Evolutionary conservation across 2,329 filamentous ascomycete species (phyloP), one percentile per base, ranked within the genome.

Genomic region (Talaromyces albobiverticillius): DNA sequence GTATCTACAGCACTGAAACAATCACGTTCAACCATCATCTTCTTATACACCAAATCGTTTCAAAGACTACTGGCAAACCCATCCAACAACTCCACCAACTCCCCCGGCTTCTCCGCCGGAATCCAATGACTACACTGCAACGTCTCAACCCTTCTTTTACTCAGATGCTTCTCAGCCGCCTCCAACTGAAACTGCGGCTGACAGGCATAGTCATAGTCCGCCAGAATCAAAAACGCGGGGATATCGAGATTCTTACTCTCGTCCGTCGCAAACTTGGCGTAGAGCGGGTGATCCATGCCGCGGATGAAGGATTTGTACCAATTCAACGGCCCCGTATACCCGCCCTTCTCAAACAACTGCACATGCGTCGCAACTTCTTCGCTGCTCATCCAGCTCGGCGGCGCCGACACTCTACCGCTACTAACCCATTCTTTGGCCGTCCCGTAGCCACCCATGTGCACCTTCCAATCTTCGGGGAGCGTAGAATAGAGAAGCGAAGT

Each of bases 271-370:
- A 55, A 18, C 22, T 36, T 46, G 3, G 53, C 46, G 22, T 38
- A 40, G 31, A 22, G 38, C 22, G 46, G 36, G 9, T 51, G 36
- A 16, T 55, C 32, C n/a, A 55, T 31, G 14, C 53, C 46, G 13
- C 47, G 53, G 14, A 50, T n/a, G 4, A 13, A 25, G 22, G 53
- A 40, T 43, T 55, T 55, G 31, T 55, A 51, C 53, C 53, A 55
- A n/a, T 50, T 54, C 13, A 54, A 14, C 3, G 53, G 53, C 11
- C 53, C 53, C 4, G 53, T 55, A 51, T 55, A 55, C 9, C 41
- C 32, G 18, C 53, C 53, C 11, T 51, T 45, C 11, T 51, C 25
- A 9, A 55, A 40, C 7, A 55, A 38, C 8, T 29, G 46, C 25
- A 36, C 20, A 40, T 51, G 46, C 5, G 40, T 40, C 10, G 50